Percentiles rank a stretch among this genome's conserved stretches.
These are phyloP conservation scores for Rhododendron kiyosumense DNA, from an alignment of 148 eudicot species.

Conservation along the genomic window DNA sequence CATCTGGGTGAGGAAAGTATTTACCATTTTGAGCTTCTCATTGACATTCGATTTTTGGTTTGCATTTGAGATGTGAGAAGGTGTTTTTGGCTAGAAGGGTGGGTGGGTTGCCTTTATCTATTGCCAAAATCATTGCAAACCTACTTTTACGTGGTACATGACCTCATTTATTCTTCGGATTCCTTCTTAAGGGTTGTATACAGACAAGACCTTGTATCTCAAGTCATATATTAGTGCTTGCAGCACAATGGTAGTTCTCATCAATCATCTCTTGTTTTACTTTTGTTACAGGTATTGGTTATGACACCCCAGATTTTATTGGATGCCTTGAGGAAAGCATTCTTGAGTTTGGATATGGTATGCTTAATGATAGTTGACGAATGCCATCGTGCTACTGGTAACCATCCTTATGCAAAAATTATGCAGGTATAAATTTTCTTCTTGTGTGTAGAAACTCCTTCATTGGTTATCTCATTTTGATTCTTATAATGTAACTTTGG, in stretches of 20 bases:
- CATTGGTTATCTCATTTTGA: background rate
- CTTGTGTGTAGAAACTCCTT: conserved; percentile 2
- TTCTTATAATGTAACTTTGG: background rate
- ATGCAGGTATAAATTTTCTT: conserved; percentile 44
- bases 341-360: conserved; percentile 31
- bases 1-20: background rate
- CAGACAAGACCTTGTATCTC: background rate
- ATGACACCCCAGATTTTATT: conserved; percentile 67
- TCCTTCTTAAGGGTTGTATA: background rate
- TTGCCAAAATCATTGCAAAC: background rate
- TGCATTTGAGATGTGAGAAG: background rate
- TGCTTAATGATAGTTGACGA: conserved; percentile 54
- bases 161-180: background rate
- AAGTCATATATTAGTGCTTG: background rate
- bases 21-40: background rate
- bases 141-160: background rate
- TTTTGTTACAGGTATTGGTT: conserved; percentile 40
- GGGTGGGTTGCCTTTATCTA: background rate
- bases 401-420: conserved; percentile 51
- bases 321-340: conserved; percentile 56
- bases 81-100: background rate
- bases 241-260: background rate
- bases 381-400: conserved; percentile 55
- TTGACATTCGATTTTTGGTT: background rate
- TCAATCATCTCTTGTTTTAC: background rate